Evolutionary conservation across 2,329 filamentous ascomycete species (phyloP).

Genomic region (Fusarium hostae): DNA sequence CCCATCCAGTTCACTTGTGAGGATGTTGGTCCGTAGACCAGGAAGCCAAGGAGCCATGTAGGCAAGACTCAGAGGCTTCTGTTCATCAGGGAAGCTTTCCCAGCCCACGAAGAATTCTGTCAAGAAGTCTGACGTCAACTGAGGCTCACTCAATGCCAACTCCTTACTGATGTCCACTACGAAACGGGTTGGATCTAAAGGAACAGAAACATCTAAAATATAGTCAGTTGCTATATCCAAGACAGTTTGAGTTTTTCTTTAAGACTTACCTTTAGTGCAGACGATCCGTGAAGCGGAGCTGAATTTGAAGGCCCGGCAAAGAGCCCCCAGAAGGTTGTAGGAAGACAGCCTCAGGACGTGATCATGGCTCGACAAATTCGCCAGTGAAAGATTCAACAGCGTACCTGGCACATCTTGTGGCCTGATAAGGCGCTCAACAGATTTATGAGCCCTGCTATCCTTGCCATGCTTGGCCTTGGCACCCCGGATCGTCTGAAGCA

Average conservation of each 20-base stretch:
- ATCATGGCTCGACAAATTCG: slow-evolving; percentile 72
- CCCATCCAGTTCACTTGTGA: slow-evolving; percentile 69
- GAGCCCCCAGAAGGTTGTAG: slow-evolving; percentile 73
- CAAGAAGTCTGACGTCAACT: slow-evolving; percentile 74
- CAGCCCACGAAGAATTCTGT: slow-evolving; percentile 80
- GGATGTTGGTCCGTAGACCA: slow-evolving; percentile 67
- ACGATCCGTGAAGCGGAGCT: slow-evolving; percentile 69
- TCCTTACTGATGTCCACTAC: slow-evolving; percentile 74
- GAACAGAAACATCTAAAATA: slow-evolving; percentile 67
- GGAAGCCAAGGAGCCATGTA: slow-evolving; percentile 78
- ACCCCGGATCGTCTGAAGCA: slow-evolving; percentile 70
- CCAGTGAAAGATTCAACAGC: slow-evolving; percentile 73
- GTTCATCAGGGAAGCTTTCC: slow-evolving; percentile 75
- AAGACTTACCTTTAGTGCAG: slow-evolving; percentile 66
- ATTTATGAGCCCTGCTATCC: slow-evolving; percentile 68
- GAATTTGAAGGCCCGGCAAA: slow-evolving; percentile 76
- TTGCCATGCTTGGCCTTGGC: slow-evolving; percentile 74
- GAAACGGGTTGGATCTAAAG: slow-evolving; percentile 70
- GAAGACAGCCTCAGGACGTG: slow-evolving; percentile 70
- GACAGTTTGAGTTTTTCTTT: neutral
- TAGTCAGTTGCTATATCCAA: neutral
- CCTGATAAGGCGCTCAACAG: slow-evolving; percentile 72
- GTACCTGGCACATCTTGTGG: slow-evolving; percentile 78
- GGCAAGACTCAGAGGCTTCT: slow-evolving; percentile 72
- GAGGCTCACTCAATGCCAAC: slow-evolving; percentile 71